Conservation (phyloP, 352 stramenopile genomes). For the Phytopythium sindhum region DNA sequence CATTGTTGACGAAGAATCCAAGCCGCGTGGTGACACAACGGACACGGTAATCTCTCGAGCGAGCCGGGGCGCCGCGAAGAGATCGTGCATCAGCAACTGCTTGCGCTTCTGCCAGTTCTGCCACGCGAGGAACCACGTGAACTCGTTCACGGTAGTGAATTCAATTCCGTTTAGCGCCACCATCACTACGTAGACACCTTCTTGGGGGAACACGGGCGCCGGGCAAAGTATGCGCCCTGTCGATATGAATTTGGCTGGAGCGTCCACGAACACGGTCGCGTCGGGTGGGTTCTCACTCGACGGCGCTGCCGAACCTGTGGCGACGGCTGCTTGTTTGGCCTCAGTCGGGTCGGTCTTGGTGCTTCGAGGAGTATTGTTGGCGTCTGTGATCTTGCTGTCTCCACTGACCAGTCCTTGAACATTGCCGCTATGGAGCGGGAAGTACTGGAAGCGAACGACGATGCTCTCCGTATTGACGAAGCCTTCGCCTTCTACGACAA, state of each 20-base stretch:
- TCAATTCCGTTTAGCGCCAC: slow-evolving; percentile 66
- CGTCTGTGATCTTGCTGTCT: not conserved
- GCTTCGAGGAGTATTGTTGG: not conserved
- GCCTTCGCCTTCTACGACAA: slow-evolving; percentile 55
- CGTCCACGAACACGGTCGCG: slow-evolving; percentile 12
- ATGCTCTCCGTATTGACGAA: slow-evolving; percentile 69
- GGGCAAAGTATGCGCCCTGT: slow-evolving; percentile 36
- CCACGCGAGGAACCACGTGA: slow-evolving; percentile 76
- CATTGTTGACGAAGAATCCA: not conserved
- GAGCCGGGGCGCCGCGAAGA: slow-evolving; percentile 25
- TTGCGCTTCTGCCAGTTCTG: slow-evolving; percentile 83
- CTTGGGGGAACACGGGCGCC: slow-evolving; percentile 47
- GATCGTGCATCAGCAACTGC: slow-evolving; percentile 30
- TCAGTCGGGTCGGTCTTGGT: slow-evolving; percentile 4
- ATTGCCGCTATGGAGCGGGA: slow-evolving; percentile 13
- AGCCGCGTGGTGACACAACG: not conserved
- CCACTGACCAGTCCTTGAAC: slow-evolving; percentile 7
- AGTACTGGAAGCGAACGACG: slow-evolving; percentile 55
- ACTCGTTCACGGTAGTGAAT: slow-evolving; percentile 49
- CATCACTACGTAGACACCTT: slow-evolving; percentile 64
- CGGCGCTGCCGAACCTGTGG: not conserved
- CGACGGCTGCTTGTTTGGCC: not conserved
- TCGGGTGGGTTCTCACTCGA: not conserved
- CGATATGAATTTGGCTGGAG: slow-evolving; percentile 45
- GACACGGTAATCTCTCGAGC: not conserved